Base-by-base conservation (phyloP, 1,284 basidiomycete species). In the Naganishia cerealis region DNA sequence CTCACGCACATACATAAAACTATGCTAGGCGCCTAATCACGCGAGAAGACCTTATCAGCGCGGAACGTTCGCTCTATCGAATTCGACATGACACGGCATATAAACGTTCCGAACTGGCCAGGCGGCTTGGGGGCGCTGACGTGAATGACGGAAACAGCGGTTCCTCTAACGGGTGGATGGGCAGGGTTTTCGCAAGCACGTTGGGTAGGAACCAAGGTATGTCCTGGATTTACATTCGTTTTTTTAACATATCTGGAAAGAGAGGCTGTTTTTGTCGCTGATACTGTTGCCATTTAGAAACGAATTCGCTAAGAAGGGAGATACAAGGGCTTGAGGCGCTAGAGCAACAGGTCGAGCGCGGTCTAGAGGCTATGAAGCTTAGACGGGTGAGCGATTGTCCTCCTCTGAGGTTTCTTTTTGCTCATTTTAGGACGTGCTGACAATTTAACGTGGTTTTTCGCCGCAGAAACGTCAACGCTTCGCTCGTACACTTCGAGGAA, bases 41-140 rank as follows among this genome's bases (percentile, higher is more conserved):
- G 12, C 46, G 65, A 12, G 71, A 72, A 50, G 71, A 72, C 67
- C 21, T 73, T 29, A 59, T 72, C 42, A 62, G 75, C 53, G 80
- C 79, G 3, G 80, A 81, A 67, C 70, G 79, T 39, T 79, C 80
- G 2, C 71, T 81, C 21, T 79, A 78, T 55, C 74, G 77, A 13
- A 75, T 79, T 15, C 71, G 79, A 8, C 78, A 79, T 39, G 80
- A 81, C 40, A 67, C 78, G 3, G 72, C 76, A 0, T 66, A 71
- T 10, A 80, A 79, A 70, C 72, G 74, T 13, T 76, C 78, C 29
- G 76, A 79, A 48, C 21, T 79, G n/a, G 43, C 59, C 7, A 71
- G 70, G 18, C 71, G 75, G 29, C 52, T 72, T 10, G 67, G 21
- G n/a, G 43, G 57, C 21, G 36, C 36, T 10, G 29, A 42, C 15